A percentile compares a stretch with the other conserved stretches of the same genome.
Conservation (phyloP, 805 yeast species). For the Blastobotrys muscicola region DNA sequence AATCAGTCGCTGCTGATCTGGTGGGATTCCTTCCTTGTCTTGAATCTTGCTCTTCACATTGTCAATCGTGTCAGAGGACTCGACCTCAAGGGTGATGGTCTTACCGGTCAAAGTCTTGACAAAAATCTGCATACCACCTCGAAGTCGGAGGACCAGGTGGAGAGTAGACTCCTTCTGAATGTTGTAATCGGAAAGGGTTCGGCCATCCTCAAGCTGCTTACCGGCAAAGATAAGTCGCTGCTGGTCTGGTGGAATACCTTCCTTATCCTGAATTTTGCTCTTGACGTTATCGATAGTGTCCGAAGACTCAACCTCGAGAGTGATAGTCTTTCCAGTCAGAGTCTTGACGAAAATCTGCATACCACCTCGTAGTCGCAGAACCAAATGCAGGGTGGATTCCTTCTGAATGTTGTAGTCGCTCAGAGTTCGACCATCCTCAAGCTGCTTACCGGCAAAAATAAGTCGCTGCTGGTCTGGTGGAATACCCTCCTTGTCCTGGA, state of each 20-base stretch:
- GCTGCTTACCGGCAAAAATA: constrained; percentile 92
- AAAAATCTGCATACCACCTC: constrained; percentile 85
- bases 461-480: constrained; percentile 96
- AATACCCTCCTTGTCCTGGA: constrained; percentile 93
- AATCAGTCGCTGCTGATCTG: constrained; percentile 99
- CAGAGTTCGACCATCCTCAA: constrained; percentile 91
- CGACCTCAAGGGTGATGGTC: constrained; percentile 97
- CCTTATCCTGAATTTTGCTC: constrained; percentile 92
- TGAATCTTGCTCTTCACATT: constrained; percentile 97
- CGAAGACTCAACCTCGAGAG: constrained; percentile 83
- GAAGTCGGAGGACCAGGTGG: constrained; percentile 74
- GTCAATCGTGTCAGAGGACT: constrained; percentile 97
- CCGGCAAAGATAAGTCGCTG: constrained; percentile 93
- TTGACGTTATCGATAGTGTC: constrained; percentile 93
- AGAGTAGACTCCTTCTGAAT: constrained; percentile 88
- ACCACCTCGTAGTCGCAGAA: constrained; percentile 83
- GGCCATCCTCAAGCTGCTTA: constrained; percentile 91
- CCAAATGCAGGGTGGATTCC: constrained; percentile 82
- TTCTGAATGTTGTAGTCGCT: constrained; percentile 94
- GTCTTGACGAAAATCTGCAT: constrained; percentile 78
- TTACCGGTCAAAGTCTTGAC: constrained; percentile 99
- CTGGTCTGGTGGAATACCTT: constrained; percentile 95
- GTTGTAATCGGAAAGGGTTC: constrained; percentile 89
- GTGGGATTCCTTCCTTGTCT: constrained; percentile 99
- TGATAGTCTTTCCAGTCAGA: constrained; percentile 82